Base-by-base conservation (phyloP, 805 yeast species). In the Myxozyma sirexii region DNA sequence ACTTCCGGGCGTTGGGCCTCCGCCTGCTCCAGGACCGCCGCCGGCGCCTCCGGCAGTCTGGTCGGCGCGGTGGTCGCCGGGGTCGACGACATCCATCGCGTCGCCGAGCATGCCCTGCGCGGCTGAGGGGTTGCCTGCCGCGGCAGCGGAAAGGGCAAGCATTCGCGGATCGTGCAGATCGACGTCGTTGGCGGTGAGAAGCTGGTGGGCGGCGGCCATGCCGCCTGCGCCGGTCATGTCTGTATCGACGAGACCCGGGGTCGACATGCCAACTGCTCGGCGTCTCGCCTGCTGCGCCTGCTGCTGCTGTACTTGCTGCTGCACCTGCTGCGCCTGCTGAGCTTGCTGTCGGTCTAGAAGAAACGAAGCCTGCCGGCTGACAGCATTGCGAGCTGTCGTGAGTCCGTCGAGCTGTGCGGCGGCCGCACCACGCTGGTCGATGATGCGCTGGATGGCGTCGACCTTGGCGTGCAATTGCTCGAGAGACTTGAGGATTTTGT, bases 381-480 rank as follows among this genome's bases (percentile, higher is more conserved):
- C 57, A 17, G 51, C 35, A 35, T 17, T 24, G 50, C 46, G 52
- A 10, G 44, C 45, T 15, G 57, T 49, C 19, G 50, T 27, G 43
- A 38, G 46, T 7, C 37, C 43, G 27, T 38, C 57, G 35, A 45
- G 52, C 17, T 23, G 61, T 44, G 45, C 45, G 35, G 33, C 57
- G 48, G 26, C n/a, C n/a, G n/a, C 54, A 43, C 53, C 42, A 21
- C 53, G 43, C 39, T 51, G 66, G 33, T 57, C 66, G 33, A 68
- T 57, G 47, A 56, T 47, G 37, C 53, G 71, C 42, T 68, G 70
- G 41, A 63, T 68, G 47, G 70, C 60, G 27, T 68, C 69, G 56
- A 61, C 70, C 56, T 59, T 66, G 29, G 67, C 64, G 49, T 71
- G 74, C 39, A 67, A 69, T 54, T 63, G 70, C 35, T 59, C 69